A percentile compares a stretch with the other conserved stretches of the same genome.
Evolutionary conservation across 2,329 filamentous ascomycete species (phyloP).

Genomic region (Exserohilum rostratum): DNA sequence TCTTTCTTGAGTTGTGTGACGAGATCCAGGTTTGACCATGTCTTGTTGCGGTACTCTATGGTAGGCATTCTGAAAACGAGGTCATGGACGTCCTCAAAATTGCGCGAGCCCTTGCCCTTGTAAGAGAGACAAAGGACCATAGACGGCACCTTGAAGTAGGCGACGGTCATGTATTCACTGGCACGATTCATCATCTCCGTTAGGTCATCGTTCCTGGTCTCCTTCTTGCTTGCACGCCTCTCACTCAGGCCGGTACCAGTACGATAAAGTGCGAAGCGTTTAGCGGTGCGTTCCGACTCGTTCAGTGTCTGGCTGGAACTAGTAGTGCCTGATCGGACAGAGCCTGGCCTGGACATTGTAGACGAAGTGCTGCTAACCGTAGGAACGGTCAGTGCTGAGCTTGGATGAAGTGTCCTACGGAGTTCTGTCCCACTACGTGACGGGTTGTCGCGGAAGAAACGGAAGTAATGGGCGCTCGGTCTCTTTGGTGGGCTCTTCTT

Average conservation of each 20-base stretch:
- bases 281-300: conserved; percentile 43
- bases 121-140: conserved; percentile 96
- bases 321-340: conserved; percentile 36
- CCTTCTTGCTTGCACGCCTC: conserved; percentile 56
- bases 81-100: conserved; percentile 94
- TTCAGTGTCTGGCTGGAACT: conserved; percentile 30
- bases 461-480: conserved; percentile 42
- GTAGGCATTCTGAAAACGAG: conserved; percentile 95
- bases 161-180: conserved; percentile 96
- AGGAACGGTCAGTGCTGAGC: conserved; percentile 22
- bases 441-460: conserved; percentile 42
- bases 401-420: conserved; percentile 41
- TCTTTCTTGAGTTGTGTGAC: conserved; percentile 92
- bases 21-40: conserved; percentile 96
- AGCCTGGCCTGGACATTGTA: conserved; percentile 35
- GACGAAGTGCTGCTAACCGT: conserved; percentile 14
- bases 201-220: conserved; percentile 80
- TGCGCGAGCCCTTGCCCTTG: conserved; percentile 94
- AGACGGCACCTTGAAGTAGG: conserved; percentile 92
- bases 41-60: conserved; percentile 97
- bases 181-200: conserved; percentile 96
- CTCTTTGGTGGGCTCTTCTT: conserved; percentile 31
- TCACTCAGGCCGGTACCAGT: conserved; percentile 51
- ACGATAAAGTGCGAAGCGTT: conserved; percentile 48
- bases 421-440: conserved; percentile 40